A percentile compares a stretch with the other conserved stretches of the same genome.
Conservation (phyloP, 2,329 filamentous ascomycete species). For the Pseudophaeomoniella oleicola region DNA sequence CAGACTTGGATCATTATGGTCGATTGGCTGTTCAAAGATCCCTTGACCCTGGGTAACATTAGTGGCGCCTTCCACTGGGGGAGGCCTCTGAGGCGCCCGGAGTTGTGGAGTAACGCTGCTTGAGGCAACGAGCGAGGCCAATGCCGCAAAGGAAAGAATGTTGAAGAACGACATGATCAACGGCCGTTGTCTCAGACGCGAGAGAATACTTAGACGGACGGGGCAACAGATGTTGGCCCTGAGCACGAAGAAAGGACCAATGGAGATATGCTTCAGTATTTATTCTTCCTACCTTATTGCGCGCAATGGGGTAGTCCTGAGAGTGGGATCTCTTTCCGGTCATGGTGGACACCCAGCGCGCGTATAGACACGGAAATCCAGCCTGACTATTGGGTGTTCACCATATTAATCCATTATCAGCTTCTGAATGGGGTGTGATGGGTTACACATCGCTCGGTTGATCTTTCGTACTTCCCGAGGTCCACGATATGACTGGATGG, state of each 20-base stretch:
- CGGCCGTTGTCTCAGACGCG: no score
- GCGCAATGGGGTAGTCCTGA: neutral
- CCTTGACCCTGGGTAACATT: neutral
- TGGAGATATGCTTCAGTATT: neutral
- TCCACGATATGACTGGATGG: neutral
- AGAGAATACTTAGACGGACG: no score
- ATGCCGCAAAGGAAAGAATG: neutral
- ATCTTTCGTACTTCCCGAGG: neutral
- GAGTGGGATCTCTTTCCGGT: no score
- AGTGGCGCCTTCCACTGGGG: neutral
- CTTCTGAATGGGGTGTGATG: neutral
- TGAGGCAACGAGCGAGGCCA: neutral
- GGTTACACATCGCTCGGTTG: neutral
- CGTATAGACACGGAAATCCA: neutral
- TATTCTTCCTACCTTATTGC: neutral
- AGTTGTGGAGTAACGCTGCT: neutral
- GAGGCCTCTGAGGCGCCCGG: neutral
- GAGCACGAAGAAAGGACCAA: neutral
- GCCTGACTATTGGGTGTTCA: neutral
- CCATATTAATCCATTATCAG: neutral
- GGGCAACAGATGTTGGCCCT: no score
- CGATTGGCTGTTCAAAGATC: conserved; percentile 41
- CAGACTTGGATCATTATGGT: conserved; percentile 40
- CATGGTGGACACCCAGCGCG: neutral
- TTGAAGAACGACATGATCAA: neutral